These are phyloP conservation scores for Phragmites australis DNA, from an alignment of 176 grass and related monocot genomes.

Conservation along the genomic window DNA sequence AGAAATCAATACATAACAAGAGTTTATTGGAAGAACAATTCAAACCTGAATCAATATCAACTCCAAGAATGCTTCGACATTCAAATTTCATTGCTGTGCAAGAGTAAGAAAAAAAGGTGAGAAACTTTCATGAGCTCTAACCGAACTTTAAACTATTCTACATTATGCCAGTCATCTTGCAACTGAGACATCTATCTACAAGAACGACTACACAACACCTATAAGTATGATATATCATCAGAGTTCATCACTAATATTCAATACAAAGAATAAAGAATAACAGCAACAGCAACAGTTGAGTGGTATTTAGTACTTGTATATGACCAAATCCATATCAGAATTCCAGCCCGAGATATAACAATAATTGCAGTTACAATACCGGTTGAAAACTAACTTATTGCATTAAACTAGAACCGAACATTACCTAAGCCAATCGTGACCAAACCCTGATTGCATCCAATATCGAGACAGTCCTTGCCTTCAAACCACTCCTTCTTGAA, in stretches of 20 bases:
- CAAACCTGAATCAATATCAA: constrained; percentile 89
- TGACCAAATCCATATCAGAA: neutral
- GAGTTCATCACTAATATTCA: neutral
- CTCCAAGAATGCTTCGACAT: constrained; percentile 81
- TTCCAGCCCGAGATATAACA: neutral
- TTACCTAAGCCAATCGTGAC: constrained; percentile 86
- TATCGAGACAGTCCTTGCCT: constrained; percentile 93
- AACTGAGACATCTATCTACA: neutral
- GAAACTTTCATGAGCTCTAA: constrained; percentile 17
- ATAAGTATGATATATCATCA: neutral
- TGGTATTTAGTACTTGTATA: constrained; percentile 11
- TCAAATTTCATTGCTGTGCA: constrained; percentile 78
- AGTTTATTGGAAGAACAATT: constrained; percentile 4
- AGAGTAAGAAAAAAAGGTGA: constrained; percentile 39
- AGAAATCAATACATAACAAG: constrained; percentile 6
- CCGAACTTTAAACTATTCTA: neutral
- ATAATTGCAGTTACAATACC: neutral
- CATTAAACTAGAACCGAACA: neutral
- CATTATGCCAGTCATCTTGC: neutral
- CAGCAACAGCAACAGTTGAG: neutral
- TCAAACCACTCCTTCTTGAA: constrained; percentile 91
- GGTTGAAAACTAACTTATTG: neutral
- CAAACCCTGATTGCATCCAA: constrained; percentile 94
- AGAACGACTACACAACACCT: neutral
- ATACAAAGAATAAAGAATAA: neutral